These are phyloP conservation scores for Hygrocybe coccinea DNA, from an alignment of 768 basidiomycete species.

Conservation along the genomic window DNA sequence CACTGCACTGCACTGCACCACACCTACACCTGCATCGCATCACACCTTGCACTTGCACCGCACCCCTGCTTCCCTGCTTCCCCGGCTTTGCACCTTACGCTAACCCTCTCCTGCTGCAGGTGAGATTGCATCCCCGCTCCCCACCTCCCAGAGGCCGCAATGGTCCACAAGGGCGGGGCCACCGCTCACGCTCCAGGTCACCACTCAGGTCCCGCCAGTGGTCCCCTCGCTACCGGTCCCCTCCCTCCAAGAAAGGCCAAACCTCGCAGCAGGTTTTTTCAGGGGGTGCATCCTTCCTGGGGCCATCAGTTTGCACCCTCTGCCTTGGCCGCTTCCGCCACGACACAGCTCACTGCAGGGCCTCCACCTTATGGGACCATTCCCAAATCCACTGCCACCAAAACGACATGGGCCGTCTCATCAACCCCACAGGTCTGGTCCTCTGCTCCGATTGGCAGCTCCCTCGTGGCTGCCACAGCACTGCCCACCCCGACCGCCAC, in stretches of 20 bases:
- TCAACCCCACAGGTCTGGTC: conserved; percentile 15
- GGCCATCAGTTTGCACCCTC: conserved; percentile 25
- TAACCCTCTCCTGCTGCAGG: background rate
- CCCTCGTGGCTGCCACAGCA: conserved; percentile 19
- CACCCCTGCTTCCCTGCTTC: no score
- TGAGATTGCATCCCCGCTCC: background rate
- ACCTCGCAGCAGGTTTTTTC: background rate
- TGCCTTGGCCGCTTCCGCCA: conserved; percentile 34
- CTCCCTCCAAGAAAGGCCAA: background rate
- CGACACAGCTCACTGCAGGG: conserved; percentile 15
- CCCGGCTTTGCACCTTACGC: no score
- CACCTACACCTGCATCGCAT: no score
- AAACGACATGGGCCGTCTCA: conserved; percentile 16
- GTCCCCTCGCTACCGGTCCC: no score
- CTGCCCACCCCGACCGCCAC: conserved; percentile 25
- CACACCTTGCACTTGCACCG: no score
- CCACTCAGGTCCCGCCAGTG: no score
- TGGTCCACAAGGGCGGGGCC: background rate
- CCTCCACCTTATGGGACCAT: conserved; percentile 13
- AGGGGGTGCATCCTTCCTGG: background rate
- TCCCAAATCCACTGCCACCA: conserved; percentile 17
- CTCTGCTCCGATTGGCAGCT: conserved; percentile 37
- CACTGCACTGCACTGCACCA: background rate
- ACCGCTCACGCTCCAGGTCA: background rate
- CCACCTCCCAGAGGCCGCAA: background rate